phyloP scores from a whole-genome alignment of 208 protist species.

The Wallacemonas sp. region DNA sequence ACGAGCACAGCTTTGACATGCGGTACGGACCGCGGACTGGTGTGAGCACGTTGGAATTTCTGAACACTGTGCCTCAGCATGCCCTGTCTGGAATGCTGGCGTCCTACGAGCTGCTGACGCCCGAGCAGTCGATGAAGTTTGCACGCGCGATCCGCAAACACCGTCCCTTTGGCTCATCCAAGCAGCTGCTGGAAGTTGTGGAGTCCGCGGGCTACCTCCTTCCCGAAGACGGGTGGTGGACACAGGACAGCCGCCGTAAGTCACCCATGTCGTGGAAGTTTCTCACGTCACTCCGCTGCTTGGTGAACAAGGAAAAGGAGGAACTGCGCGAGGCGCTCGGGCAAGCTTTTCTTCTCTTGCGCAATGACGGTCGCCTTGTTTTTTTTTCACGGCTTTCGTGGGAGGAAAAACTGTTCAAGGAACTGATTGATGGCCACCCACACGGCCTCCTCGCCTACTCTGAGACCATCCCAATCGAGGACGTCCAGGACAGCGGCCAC shows the following conservation, averaged over 20 bases:
- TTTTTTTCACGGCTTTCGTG: conserved; percentile 71
- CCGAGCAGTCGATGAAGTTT: conserved; percentile 82
- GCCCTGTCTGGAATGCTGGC: conserved; percentile 45
- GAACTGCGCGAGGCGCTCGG: conserved; percentile 70
- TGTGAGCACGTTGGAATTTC: conserved; percentile 64
- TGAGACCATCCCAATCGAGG: conserved; percentile 55
- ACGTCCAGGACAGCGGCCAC: conserved; percentile 63
- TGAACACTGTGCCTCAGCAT: conserved; percentile 81
- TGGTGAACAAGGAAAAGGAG: conserved; percentile 79
- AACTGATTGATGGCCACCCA: conserved; percentile 63
- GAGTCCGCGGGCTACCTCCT: conserved; percentile 62
- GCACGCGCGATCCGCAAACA: conserved; percentile 61
- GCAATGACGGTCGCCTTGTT: conserved; percentile 69
- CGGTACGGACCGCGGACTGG: conserved; percentile 61
- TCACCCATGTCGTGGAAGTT: conserved; percentile 87
- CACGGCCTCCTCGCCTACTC: conserved; percentile 80
- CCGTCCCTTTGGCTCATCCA: conserved; percentile 54
- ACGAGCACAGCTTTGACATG: conserved; percentile 77
- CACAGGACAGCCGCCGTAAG: conserved; percentile 60
- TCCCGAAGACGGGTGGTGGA: conserved; percentile 73
- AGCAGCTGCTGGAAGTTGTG: conserved; percentile 48
- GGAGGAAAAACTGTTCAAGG: conserved; percentile 77
- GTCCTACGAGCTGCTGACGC: conserved; percentile 65
- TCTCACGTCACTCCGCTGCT: conserved; percentile 73
- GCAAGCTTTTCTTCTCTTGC: conserved; percentile 70